These are phyloP conservation scores for Phoma sp. DNA, from an alignment of 2,329 filamentous ascomycete genomes.

Conservation along the genomic window DNA sequence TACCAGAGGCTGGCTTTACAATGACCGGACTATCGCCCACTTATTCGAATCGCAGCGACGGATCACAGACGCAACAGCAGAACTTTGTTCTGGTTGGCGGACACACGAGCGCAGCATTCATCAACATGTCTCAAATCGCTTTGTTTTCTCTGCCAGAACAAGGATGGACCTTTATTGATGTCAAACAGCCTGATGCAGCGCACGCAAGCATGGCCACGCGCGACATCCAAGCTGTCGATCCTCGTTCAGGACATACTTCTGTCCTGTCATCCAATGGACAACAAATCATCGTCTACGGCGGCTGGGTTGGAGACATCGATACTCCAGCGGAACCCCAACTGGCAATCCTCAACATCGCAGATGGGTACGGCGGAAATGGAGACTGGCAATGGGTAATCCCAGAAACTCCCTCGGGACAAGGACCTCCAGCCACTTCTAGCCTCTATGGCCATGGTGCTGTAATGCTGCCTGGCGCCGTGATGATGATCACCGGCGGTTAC, in stretches of 20 bases:
- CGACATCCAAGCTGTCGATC: slow-evolving; percentile 65
- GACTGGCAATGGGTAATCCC: slow-evolving; percentile 77
- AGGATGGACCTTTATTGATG: slow-evolving; percentile 80
- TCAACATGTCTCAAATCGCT: slow-evolving; percentile 92
- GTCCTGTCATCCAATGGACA: slow-evolving; percentile 79
- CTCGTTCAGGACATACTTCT: slow-evolving; percentile 87
- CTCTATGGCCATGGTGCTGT: slow-evolving; percentile 67
- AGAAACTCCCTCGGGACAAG: slow-evolving; percentile 49
- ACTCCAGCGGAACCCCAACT: slow-evolving; percentile 83
- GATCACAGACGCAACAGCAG: slow-evolving; percentile 72
- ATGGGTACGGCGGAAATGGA: slow-evolving; percentile 68
- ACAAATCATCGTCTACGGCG: slow-evolving; percentile 80
- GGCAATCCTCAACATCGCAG: slow-evolving; percentile 75
- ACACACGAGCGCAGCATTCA: slow-evolving; percentile 81
- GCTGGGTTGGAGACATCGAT: slow-evolving; percentile 85
- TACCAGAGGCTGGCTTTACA: slow-evolving; percentile 85
- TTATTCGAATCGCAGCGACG: slow-evolving; percentile 69
- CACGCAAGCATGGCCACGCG: slow-evolving; percentile 64
- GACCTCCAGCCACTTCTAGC: slow-evolving; percentile 53
- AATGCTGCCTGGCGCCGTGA: slow-evolving; percentile 66
- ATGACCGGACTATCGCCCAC: slow-evolving; percentile 76
- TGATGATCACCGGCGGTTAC: slow-evolving; percentile 68
- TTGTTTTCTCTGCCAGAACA: slow-evolving; percentile 87
- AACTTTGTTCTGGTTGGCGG: slow-evolving; percentile 84
- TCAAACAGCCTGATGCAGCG: slow-evolving; percentile 57